Percentiles rank a stretch among this genome's conserved stretches.
Conservation (phyloP, 495 filamentous ascomycete species). For the Penicillium riverlandense region DNA sequence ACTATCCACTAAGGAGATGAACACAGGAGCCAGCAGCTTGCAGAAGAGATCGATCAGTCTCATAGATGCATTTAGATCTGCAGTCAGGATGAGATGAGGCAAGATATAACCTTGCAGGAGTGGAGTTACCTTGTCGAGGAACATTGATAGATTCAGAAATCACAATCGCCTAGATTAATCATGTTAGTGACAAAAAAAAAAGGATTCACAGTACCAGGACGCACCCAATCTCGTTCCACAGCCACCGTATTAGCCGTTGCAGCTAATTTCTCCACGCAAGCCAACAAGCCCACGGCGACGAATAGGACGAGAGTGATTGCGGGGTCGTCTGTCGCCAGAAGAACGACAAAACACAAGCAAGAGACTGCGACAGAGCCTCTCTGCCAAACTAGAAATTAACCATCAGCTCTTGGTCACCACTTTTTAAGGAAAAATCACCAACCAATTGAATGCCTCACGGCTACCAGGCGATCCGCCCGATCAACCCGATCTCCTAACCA, state of each 20-base stretch:
- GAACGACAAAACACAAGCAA: slow-evolving; percentile 24
- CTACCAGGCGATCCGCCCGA: slow-evolving; percentile 38
- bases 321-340: slow-evolving; percentile 3
- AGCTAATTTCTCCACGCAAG: slow-evolving; percentile 51
- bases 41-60: slow-evolving; percentile 65
- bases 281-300: slow-evolving; percentile 36
- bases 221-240: slow-evolving; percentile 62
- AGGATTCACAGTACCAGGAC: background rate
- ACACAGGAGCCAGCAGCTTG: slow-evolving; percentile 58
- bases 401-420: background rate
- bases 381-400: slow-evolving; percentile 23
- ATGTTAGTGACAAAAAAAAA: too few species aligned
- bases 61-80: slow-evolving; percentile 55
- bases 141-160: slow-evolving; percentile 30
- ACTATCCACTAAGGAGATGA: slow-evolving; percentile 45
- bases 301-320: slow-evolving; percentile 28
- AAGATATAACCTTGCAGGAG: background rate
- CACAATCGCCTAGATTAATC: slow-evolving; percentile 28
- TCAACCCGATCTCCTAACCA: slow-evolving; percentile 41
- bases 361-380: slow-evolving; percentile 30
- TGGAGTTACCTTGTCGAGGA: slow-evolving; percentile 24
- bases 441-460: slow-evolving; percentile 43
- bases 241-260: slow-evolving; percentile 51
- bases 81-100: background rate
- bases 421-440: slow-evolving; percentile 12